phyloP scores from a whole-genome alignment of 352 stramenopile species.

The Phytophthora tubulina region DNA sequence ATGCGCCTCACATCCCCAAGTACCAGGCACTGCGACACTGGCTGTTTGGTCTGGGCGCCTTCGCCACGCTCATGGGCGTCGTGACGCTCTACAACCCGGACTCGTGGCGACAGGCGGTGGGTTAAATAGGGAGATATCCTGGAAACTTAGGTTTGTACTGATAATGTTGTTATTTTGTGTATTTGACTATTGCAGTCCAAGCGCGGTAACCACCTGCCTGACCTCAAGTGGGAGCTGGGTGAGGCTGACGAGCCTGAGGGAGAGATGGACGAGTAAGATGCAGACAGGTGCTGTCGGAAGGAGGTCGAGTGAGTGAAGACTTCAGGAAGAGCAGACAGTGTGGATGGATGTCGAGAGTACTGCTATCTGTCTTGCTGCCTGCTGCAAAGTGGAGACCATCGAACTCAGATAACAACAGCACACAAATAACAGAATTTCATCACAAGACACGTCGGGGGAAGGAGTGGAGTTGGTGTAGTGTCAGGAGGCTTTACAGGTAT shows the following conservation, averaged over 20 bases:
- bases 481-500: not conserved
- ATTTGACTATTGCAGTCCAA: conserved; percentile 54
- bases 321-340: conserved; percentile 8
- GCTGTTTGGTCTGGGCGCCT: conserved; percentile 57
- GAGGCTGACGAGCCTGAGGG: conserved; percentile 77
- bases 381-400: conserved; percentile 22
- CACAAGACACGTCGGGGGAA: conserved; percentile 14
- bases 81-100: conserved; percentile 87
- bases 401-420: conserved; percentile 37
- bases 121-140: conserved; percentile 28
- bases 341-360: conserved; percentile 14
- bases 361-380: conserved; percentile 12
- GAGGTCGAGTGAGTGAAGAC: conserved; percentile 7
- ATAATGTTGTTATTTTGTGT: conserved; percentile 23
- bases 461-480: not conserved
- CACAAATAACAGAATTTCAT: conserved; percentile 43
- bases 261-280: conserved; percentile 83
- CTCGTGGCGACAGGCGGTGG: conserved; percentile 81
- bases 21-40: conserved; percentile 78
- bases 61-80: conserved; percentile 81
- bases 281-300: conserved; percentile 7
- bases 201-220: conserved; percentile 76
- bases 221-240: conserved; percentile 88
- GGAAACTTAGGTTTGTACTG: not conserved
- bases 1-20: conserved; percentile 87